A percentile compares a stretch with the other conserved stretches of the same genome.
Evolutionary conservation across 352 stramenopile species (phyloP).

Genomic region (Globisporangium solare): DNA sequence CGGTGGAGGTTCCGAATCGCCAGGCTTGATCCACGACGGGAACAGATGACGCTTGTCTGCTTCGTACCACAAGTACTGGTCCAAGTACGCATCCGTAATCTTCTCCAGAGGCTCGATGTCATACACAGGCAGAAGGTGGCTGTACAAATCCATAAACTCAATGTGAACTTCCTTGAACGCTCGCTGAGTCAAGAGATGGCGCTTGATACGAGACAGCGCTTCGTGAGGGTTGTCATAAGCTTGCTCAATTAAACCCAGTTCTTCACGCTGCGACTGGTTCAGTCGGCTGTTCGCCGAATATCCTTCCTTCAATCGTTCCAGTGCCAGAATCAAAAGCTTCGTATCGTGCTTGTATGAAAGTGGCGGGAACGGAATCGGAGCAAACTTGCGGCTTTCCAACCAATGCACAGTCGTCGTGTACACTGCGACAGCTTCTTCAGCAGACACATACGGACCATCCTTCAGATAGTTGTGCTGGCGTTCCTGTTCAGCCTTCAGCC

Average conservation of each 20-base stretch:
- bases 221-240: slow-evolving; percentile 99
- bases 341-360: slow-evolving; percentile 99
- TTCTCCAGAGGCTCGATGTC: slow-evolving; percentile 99
- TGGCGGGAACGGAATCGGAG: slow-evolving; percentile 98
- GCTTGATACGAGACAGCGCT: slow-evolving; percentile 98
- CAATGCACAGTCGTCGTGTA: slow-evolving; percentile 99
- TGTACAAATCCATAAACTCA: slow-evolving; percentile 99
- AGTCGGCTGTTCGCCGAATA: slow-evolving; percentile 97
- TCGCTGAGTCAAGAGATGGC: slow-evolving; percentile 97
- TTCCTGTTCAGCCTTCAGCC: slow-evolving; percentile 99
- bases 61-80: slow-evolving; percentile 99
- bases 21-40: slow-evolving; percentile 99
- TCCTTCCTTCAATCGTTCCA: slow-evolving; percentile 99
- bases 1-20: slow-evolving; percentile 97
- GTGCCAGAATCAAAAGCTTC: slow-evolving; percentile 98
- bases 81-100: slow-evolving; percentile 99
- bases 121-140: slow-evolving; percentile 98
- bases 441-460: slow-evolving; percentile 97
- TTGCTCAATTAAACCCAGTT: slow-evolving; percentile 98
- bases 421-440: slow-evolving; percentile 99
- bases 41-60: slow-evolving; percentile 99
- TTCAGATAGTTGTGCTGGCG: slow-evolving; percentile 99
- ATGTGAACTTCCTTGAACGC: slow-evolving; percentile 99
- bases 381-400: slow-evolving; percentile 99
- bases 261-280: slow-evolving; percentile 97